Conservation (phyloP, 2,329 filamentous ascomycete genomes). For the Aspergillus flavus region DNA sequence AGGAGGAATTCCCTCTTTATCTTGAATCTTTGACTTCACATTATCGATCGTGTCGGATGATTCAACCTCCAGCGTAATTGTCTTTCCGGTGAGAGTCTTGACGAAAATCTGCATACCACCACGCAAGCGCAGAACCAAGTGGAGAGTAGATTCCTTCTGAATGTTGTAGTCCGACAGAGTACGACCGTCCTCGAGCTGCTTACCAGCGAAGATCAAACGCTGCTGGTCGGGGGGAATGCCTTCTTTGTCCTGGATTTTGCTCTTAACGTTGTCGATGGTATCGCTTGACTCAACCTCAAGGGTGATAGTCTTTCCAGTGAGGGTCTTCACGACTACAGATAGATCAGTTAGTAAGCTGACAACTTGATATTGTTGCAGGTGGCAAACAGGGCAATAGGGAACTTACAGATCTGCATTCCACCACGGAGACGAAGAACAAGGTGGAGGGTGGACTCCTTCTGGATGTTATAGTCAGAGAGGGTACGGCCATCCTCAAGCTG, state of each 20-base stretch:
- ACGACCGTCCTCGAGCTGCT: conserved; percentile 93
- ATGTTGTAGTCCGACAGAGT: conserved; percentile 94
- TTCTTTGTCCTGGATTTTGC: conserved; percentile 97
- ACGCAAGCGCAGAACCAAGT: conserved; percentile 82
- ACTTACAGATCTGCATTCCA: conserved; percentile 65
- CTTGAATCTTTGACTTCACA: conserved; percentile 86
- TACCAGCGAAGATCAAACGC: conserved; percentile 92
- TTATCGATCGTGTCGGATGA: conserved; percentile 91
- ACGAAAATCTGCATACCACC: conserved; percentile 70
- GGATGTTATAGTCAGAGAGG: conserved; percentile 59
- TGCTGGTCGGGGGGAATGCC: conserved; percentile 96
- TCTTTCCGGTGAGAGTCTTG: conserved; percentile 74
- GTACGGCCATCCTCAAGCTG: conserved; percentile 61
- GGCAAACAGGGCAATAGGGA: conserved; percentile 7
- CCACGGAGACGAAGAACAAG: conserved; percentile 73
- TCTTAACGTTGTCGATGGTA: conserved; percentile 95
- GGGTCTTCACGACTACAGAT: conserved; percentile 57
- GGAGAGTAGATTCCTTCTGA: conserved; percentile 86
- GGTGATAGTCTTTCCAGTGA: conserved; percentile 67
- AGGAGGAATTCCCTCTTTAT: conserved; percentile 82
- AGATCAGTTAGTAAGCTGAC: background rate
- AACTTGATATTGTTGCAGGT: conserved; percentile 11
- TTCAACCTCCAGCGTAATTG: conserved; percentile 89
- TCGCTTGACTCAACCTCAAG: conserved; percentile 72
- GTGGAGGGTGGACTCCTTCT: conserved; percentile 69